Base-by-base conservation (phyloP, 352 stramenopile species). In the Thalassiosira hispida region DNA sequence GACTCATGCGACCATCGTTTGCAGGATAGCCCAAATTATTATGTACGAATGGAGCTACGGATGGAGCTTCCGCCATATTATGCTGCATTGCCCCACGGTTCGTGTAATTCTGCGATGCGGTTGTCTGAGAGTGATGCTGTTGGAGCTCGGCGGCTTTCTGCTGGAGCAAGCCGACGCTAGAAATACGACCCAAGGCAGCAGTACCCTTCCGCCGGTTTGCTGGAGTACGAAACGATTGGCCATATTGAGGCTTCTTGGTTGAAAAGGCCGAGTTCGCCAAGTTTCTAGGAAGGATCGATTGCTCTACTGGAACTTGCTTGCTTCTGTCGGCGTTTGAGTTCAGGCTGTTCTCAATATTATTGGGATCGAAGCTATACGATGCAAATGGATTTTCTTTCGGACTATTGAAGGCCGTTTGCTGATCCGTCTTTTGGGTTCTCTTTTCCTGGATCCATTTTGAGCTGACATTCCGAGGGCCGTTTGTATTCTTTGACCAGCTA, bases 291-390 rank as follows among this genome's bases (percentile, higher is more conserved):
- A 85, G 56, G 20, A 85, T 85, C 18, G 67, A 84, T 44, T 33
- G 46, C 23, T 75, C 23, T 46, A 9, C 29, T 25, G 6, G 2
- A 18, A 47, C 31, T 5, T 65, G 11, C 25, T 72, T 73, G 56
- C 62, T 77, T 64, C 18, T 68, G 20, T 46, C 51, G 11, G 79
- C 60, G 11, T 76, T 68, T 20, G 57, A 57, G 47, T 89, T 76
- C 27, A 93, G 62, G 35, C 62, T 83, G 35, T 55, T 71, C 59
- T 95, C 90, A 1, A 86, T 87, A 35, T 91, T 84, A 61, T 95
- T 95, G 8, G 90, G 90, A 76, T 95, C 90, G 75, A 88, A 91
- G 49, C 73, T 65, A 71, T 91, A 95, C 18, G 44, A 57, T 22
- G 67, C 16, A 63, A 93, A 95, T 22, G 85, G 81, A 61, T 94